Base-by-base conservation (phyloP, 257 asterid species). In the Scutellaria galericulata region DNA sequence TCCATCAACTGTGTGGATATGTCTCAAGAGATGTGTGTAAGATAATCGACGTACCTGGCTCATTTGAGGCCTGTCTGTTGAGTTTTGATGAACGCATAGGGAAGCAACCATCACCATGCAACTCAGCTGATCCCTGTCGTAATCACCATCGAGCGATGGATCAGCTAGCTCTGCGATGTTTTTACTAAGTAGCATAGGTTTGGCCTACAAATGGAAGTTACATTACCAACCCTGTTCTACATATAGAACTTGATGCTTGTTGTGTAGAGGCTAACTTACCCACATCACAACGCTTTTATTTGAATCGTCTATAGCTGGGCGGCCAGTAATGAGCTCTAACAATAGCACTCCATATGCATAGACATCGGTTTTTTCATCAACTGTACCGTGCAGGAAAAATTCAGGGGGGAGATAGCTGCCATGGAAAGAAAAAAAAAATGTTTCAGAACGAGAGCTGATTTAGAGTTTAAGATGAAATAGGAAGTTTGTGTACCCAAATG, bases 351-450 rank as follows among this genome's bases (percentile, higher is more conserved):
- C 99, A 70, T 79, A 92, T 37, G 99, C 96, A 70, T 95, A 95
- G 44, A 95, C 98, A 52, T 95, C 98, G 3, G 98, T 95, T 82
- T 90, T 95, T 71, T 95, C 99, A 70, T 95, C 99, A 11, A 95
- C 96, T 45, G 68, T 83, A 18, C 99, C 99, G 46, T 95, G 97
- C 88, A 91, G 66, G 88, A 95, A 95, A 73, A 87, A 86, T 86
- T 92, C 97, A 3, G 99, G 98, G n/a, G 99, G 98, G 65, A 95
- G 96, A 78, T 95, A 95, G 70, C 99, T 95, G 91, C 45, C 79
- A 71, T 56, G 37, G 27, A 11, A 57, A 71, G 15, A 74, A 56
- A 57, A 44, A 20, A 44, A 22, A 35, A 18, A 18, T 47, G 44
- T 42, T 78, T 61, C 9, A 59, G 52, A 40, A n/a, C 4, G 6